Conservation (phyloP, 169 alveolate genomes). For the Plasmodium gonderi region DNA sequence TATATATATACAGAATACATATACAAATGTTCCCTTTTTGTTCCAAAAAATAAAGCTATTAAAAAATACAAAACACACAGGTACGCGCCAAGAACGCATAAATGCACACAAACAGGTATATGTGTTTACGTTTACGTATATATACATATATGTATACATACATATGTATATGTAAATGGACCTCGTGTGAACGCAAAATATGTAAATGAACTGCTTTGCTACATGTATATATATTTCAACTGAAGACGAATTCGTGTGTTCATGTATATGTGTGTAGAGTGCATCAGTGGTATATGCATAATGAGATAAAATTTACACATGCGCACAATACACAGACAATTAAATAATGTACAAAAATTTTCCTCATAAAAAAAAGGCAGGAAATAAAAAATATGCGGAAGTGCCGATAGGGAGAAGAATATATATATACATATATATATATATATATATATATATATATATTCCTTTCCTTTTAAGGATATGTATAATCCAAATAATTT, state of each 20-base stretch:
- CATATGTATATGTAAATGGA: not conserved
- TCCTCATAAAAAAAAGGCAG: not conserved
- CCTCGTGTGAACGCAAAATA: not conserved
- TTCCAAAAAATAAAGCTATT: not conserved
- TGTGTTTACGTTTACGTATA: not conserved
- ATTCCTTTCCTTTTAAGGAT: not conserved
- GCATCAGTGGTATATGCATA: no score
- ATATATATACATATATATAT: no score
- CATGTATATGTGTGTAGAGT: not conserved
- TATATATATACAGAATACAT: no score
- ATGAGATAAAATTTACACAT: no score
- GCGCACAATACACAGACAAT: not conserved
- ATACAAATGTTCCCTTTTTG: not conserved
- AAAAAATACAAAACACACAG: not conserved
- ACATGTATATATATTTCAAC: not conserved
- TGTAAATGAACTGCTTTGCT: not conserved
- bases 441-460: no score
- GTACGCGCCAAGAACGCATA: no score
- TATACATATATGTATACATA: conserved; percentile 1
- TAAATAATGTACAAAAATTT: not conserved
- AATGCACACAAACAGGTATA: no score
- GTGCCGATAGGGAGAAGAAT: not conserved
- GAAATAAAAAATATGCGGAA: conserved; percentile 7
- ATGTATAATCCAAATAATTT: not conserved
- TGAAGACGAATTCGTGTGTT: not conserved